These are phyloP conservation scores for Paramyrothecium sp. DNA, from an alignment of 2,329 filamentous ascomycete genomes.

Conservation along the genomic window DNA sequence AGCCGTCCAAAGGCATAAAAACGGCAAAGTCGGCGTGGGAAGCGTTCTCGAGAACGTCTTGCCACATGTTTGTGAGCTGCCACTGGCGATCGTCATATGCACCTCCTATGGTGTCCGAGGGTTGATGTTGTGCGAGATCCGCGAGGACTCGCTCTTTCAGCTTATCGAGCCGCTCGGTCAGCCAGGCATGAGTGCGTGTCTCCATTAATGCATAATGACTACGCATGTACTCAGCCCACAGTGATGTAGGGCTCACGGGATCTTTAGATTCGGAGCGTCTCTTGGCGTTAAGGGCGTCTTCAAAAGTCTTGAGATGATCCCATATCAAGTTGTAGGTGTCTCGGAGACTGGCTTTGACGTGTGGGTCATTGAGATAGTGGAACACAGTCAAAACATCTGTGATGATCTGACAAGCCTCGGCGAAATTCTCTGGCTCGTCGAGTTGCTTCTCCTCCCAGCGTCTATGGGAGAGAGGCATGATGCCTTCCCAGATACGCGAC, in stretches of 20 bases:
- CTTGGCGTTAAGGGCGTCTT: constrained; percentile 20
- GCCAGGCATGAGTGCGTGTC: constrained; percentile 19
- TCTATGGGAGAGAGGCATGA: constrained; percentile 22
- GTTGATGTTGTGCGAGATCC: constrained; percentile 3
- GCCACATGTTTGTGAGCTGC: constrained; percentile 17
- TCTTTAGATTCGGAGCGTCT: constrained; percentile 2
- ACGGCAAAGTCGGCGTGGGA: constrained; percentile 20
- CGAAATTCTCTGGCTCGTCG: constrained; percentile 18
- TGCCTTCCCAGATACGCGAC: constrained; percentile 24
- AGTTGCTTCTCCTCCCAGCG: constrained; percentile 20
- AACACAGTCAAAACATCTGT: constrained; percentile 19
- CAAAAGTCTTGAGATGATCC: constrained; percentile 18
- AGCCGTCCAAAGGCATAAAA: constrained; percentile 24
- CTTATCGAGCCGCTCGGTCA: constrained; percentile 17
- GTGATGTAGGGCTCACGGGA: constrained; percentile 13
- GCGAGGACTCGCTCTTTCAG: constrained; percentile 13
- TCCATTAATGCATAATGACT: constrained; percentile 17
- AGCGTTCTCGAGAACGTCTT: constrained; percentile 18
- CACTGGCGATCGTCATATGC: constrained; percentile 8
- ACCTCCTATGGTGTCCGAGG: neutral
- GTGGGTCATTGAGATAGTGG: constrained; percentile 19
- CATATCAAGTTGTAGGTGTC: constrained; percentile 24
- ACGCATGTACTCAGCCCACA: constrained; percentile 23
- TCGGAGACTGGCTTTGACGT: constrained; percentile 15
- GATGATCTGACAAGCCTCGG: constrained; percentile 19